These are phyloP conservation scores for Diaporthe batatas DNA, from an alignment of 2,329 filamentous ascomycete genomes.

Conservation along the genomic window DNA sequence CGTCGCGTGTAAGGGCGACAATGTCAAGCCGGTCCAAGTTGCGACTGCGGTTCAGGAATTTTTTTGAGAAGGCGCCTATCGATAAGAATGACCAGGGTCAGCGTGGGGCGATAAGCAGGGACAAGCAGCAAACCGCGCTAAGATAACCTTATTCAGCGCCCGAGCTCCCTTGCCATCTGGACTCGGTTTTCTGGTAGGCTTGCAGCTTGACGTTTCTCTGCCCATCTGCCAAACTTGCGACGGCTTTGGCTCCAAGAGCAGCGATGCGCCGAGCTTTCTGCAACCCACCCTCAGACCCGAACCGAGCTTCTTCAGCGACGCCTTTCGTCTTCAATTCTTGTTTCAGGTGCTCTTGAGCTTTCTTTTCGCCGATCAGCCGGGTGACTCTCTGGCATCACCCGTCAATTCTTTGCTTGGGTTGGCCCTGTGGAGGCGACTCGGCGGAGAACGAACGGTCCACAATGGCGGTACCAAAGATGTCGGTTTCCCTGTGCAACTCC, in stretches of 20 bases:
- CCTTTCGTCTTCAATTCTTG: background rate
- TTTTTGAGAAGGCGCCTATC: conserved; percentile 30
- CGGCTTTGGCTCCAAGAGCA: background rate
- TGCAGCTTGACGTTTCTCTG: background rate
- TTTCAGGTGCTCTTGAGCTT: background rate
- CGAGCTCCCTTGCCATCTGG: background rate
- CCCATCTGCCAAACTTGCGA: background rate
- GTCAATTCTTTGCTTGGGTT: background rate
- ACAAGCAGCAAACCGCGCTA: conserved; percentile 8
- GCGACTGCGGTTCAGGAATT: conserved; percentile 28
- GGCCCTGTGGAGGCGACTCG: background rate
- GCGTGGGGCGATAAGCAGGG: conserved; percentile 30
- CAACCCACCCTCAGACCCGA: background rate
- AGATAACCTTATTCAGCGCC: conserved; percentile 42
- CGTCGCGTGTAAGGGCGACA: conserved; percentile 1
- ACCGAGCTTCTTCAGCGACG: background rate
- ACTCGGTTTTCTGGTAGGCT: background rate
- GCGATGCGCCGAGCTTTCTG: conserved; percentile 19
- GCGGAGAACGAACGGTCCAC: background rate
- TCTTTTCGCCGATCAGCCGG: background rate
- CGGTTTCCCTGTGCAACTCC: background rate
- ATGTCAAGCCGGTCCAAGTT: background rate
- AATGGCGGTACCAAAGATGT: conserved; percentile 42
- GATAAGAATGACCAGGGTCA: background rate
- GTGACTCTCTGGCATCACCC: background rate